phyloP scores from a whole-genome alignment of 2,329 filamentous ascomycete species.

The Pseudopithomyces chartarum region DNA sequence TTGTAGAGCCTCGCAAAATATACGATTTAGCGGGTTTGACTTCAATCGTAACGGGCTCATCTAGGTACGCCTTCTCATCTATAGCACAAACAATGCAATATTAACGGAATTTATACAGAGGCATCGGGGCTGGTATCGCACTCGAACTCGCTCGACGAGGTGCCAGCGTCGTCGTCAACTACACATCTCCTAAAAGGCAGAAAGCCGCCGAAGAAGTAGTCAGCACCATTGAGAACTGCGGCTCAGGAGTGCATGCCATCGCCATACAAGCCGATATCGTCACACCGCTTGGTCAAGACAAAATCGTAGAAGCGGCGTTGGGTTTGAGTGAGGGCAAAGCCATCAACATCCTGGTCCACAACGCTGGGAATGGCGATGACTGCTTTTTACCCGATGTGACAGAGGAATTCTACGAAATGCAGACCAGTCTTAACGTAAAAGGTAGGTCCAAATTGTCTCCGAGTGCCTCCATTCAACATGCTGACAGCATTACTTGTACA shows the following conservation, averaged over 20 bases:
- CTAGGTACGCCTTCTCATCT: constrained; percentile 57
- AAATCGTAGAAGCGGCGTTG: constrained; percentile 44
- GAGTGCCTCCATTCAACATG: not conserved
- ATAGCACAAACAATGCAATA: not conserved
- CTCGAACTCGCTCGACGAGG: constrained; percentile 71
- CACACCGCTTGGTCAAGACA: constrained; percentile 21
- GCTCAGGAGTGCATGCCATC: constrained; percentile 58
- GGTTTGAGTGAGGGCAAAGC: constrained; percentile 56
- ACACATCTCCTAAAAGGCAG: constrained; percentile 63
- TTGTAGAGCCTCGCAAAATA: not conserved
- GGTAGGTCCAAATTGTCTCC: constrained; percentile 30
- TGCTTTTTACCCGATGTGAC: constrained; percentile 43
- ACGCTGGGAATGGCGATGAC: constrained; percentile 26
- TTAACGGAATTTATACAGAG: constrained; percentile 34
- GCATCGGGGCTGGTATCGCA: constrained; percentile 69
- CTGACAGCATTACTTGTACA: not conserved
- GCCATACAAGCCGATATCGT: constrained; percentile 41
- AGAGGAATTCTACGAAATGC: constrained; percentile 51
- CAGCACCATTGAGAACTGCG: constrained; percentile 58
- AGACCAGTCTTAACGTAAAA: constrained; percentile 59
- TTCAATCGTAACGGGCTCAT: constrained; percentile 75
- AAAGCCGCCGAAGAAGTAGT: constrained; percentile 56
- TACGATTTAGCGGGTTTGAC: constrained; percentile 61
- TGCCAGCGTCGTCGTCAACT: constrained; percentile 68
- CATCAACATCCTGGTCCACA: constrained; percentile 45